Percentiles rank a stretch among this genome's conserved stretches.
Conservation (phyloP, 108 stramenopile species). For the Tribonema minus region DNA sequence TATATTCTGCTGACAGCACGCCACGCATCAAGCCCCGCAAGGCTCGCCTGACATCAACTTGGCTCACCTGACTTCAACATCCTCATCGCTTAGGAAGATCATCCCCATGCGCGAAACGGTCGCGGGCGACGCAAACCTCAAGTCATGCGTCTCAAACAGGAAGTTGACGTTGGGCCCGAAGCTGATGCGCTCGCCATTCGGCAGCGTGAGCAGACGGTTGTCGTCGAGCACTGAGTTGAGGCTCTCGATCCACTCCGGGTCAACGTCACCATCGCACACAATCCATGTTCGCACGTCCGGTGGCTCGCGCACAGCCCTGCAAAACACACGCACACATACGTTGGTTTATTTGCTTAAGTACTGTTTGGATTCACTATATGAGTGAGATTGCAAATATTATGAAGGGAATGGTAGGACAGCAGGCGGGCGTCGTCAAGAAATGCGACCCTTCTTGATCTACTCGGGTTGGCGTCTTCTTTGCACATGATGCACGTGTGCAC, state of each 20-base stretch:
- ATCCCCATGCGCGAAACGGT: slow-evolving; percentile 66
- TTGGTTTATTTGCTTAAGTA: not conserved
- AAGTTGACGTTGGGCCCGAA: slow-evolving; percentile 67
- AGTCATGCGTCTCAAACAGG: slow-evolving; percentile 67
- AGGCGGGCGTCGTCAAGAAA: no score
- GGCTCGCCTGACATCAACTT: no score
- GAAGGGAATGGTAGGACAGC: no score
- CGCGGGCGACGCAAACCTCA: slow-evolving; percentile 62
- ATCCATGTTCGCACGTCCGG: slow-evolving; percentile 41
- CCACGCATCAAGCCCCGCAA: no score
- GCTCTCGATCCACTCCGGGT: slow-evolving; percentile 64
- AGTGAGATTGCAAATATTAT: no score
- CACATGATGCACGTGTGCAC: no score
- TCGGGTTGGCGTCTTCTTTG: no score
- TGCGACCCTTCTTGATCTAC: no score
- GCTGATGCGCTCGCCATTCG: slow-evolving; percentile 65
- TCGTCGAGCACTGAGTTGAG: slow-evolving; percentile 67
- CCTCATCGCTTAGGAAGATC: slow-evolving; percentile 66
- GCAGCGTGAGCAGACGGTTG: slow-evolving; percentile 66
- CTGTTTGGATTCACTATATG: no score
- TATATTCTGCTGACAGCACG: no score
- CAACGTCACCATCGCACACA: slow-evolving; percentile 57
- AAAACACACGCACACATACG: not conserved
- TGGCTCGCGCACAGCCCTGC: not conserved
- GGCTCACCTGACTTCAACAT: slow-evolving; percentile 60